Base-by-base conservation (phyloP, 257 asterid genomes). In the Solanum paucissectum region DNA sequence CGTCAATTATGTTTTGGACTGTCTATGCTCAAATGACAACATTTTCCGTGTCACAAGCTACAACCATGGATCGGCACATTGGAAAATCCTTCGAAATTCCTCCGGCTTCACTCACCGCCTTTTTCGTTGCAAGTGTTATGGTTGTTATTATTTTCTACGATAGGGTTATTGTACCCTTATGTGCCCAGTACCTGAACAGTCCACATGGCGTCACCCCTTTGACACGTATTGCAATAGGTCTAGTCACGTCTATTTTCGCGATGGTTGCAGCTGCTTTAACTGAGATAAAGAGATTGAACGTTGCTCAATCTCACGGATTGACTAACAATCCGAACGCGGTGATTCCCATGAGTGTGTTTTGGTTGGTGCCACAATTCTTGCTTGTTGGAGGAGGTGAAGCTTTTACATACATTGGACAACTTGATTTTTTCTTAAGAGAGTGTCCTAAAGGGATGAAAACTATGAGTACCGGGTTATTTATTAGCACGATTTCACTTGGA, bases 381-480 rank as follows among this genome's bases (percentile, higher is more conserved):
- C 49, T 93, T 1, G 96, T 95, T 4, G 99, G 99, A 58, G 92
- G 96, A 1, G 98, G 98, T 0, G 98, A 96, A 91, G 98, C 99
- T 2, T 93, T 96, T 4, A 94, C 94, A 7, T 96, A 95, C 87
- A 93, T 95, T 10, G 99, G 99, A 1, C 99, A 96, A 52, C 95
- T 96, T 1, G 99, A 96, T 89, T 96, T 96, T 83, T 96, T 95
- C 92, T 86, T 95, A 1, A 90, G 95, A 9, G 98, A 95, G 86
- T 96, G 98, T 6, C 99, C 99, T 0, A 94, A 94, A 85, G 98
- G 99, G 29, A 96, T 94, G 99, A 96, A 96, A 33, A 94, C 99
- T 0, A 95, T 96, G 93, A 94, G 98, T 88, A 95, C 99, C 0
- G 98, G 99, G 0, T 86, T 96, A 83, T 95, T 96, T 46, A 37